phyloP scores from a whole-genome alignment of 148 eudicot genomes.

The Camellia granthamiana region DNA sequence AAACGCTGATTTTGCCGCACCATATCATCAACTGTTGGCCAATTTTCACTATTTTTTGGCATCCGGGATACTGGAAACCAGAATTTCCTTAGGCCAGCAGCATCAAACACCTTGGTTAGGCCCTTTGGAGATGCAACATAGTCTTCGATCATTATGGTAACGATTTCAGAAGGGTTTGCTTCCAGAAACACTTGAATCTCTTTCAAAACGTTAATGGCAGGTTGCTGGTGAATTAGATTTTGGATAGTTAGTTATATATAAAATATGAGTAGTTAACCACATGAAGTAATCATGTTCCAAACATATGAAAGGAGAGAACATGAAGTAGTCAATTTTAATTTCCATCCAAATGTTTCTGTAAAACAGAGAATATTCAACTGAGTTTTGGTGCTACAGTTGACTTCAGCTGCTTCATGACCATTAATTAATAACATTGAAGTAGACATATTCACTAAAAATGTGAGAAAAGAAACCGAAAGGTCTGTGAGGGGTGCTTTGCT shows the following conservation, averaged over 20 bases:
- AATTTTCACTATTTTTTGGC: constrained; percentile 82
- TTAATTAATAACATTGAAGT: background rate
- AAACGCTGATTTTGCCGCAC: constrained; percentile 66
- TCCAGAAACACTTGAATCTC: constrained; percentile 72
- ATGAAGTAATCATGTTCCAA: background rate
- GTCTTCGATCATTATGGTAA: constrained; percentile 90
- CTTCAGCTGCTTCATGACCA: constrained; percentile 11
- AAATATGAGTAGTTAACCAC: background rate
- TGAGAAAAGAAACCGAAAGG: background rate
- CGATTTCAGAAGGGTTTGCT: constrained; percentile 67
- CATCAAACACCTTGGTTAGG: constrained; percentile 70
- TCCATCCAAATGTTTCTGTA: background rate
- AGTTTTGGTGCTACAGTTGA: background rate
- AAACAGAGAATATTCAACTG: background rate
- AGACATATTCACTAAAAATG: no score
- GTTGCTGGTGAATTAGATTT: constrained; percentile 49
- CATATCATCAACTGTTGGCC: constrained; percentile 95
- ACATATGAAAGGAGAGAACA: background rate
- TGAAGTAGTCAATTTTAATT: background rate
- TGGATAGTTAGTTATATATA: constrained; percentile 4
- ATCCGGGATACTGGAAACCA: constrained; percentile 89
- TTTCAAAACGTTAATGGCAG: constrained; percentile 69
- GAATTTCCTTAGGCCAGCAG: constrained; percentile 79
- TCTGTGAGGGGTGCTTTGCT: background rate
- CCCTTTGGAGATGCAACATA: constrained; percentile 84